These are phyloP conservation scores for Fusarium zealandicum DNA, from an alignment of 2,329 filamentous ascomycete species.

Conservation along the genomic window DNA sequence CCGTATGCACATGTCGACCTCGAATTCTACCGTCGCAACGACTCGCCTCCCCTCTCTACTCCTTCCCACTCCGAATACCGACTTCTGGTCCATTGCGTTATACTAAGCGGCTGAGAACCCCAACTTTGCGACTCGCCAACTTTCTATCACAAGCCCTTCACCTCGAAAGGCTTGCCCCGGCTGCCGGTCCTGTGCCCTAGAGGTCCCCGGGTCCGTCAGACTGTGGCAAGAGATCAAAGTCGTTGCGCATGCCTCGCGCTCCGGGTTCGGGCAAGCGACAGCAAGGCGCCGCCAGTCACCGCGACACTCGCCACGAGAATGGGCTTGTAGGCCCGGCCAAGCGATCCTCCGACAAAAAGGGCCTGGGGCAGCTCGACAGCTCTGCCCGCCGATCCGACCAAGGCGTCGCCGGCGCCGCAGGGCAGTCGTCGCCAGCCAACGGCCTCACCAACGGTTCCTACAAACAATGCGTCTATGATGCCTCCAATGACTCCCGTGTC, in stretches of 20 bases:
- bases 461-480: constrained; percentile 45
- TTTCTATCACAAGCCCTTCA: constrained; percentile 25
- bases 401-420: constrained; percentile 41
- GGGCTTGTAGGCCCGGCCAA: constrained; percentile 72
- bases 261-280: constrained; percentile 67
- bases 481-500: constrained; percentile 51
- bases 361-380: constrained; percentile 54
- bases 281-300: constrained; percentile 67
- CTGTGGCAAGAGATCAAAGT: constrained; percentile 44
- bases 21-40: constrained; percentile 35
- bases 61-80: constrained; percentile 16
- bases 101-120: constrained; percentile 20
- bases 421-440: constrained; percentile 42
- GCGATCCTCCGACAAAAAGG: constrained; percentile 53
- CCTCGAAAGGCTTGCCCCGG: constrained; percentile 43
- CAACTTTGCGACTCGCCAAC: constrained; percentile 23
- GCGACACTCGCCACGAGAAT: constrained; percentile 84
- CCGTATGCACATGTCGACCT: constrained; percentile 40
- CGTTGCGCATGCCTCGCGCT: constrained; percentile 67
- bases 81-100: constrained; percentile 16
- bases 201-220: constrained; percentile 48
- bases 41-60: constrained; percentile 22
- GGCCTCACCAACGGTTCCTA: constrained; percentile 47
- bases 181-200: constrained; percentile 48
- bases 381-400: constrained; percentile 47